Base-by-base conservation (phyloP, 179 eudicot genomes). In the Beta lomatogona region DNA sequence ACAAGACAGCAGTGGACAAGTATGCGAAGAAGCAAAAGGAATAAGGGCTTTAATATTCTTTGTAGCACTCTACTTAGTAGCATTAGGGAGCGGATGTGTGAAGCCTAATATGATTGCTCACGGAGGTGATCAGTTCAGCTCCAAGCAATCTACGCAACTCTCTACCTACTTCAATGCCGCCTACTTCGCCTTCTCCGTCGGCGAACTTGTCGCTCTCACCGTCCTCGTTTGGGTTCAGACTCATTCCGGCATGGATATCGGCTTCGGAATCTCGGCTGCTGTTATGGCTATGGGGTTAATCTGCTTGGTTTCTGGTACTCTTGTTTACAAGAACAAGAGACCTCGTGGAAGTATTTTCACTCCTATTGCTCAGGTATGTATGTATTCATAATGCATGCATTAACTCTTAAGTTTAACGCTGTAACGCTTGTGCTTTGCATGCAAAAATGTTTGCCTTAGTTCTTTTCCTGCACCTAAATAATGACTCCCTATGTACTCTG, bases 81-180 rank as follows among this genome's bases (percentile, higher is more conserved):
- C 99, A 21, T 41, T 95, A 58, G 99, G 99, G 45, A 95, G 99
- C 86, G 99, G 99, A 0, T 95, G 99, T 76, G 92, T 95, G 0
- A 95, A 95, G 82, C 99, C 98, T 1, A 95, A 95, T 81, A 95
- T 95, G 98, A 88, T 95, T 74, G 94, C 99, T 63, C 95, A 92
- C 86, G 99, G 99, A 10, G 99, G 90, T 67, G 98, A 95, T 80
- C 99, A 95, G 50, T 95, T 95, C 87, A 78, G 80, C 41, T 84
- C 88, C 15, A 88, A 89, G 57, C 90, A 91, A 25, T 90, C 96
- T 80, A 89, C 88, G 81, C 86, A 91, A 66, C 91, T 95, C 52
- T 95, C 99, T 4, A 86, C 90, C 25, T 95, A 95, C 89, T 95
- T 95, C 90, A 95, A 95, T 72, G 90, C 92, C 19, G 98, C 98